Conservation (phyloP, 1,139 yeast species). For the Fermentozyma sake region DNA sequence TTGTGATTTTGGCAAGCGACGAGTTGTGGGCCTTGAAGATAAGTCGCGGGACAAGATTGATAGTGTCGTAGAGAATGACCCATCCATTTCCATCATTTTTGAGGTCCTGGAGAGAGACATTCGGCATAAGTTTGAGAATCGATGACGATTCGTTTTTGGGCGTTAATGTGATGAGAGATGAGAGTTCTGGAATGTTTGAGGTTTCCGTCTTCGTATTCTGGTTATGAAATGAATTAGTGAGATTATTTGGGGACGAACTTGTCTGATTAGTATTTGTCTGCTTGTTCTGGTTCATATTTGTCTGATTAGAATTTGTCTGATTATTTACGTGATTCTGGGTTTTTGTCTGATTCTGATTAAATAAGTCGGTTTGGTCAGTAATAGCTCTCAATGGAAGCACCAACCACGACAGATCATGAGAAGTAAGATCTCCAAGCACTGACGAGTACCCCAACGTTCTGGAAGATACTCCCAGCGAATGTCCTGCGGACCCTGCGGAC, state of each 20-base stretch:
- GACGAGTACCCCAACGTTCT: conserved; percentile 3
- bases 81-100: conserved; percentile 30
- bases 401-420: conserved; percentile 46
- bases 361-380: conserved; percentile 27
- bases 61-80: conserved; percentile 57
- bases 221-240: no score
- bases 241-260: no score
- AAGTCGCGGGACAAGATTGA: conserved; percentile 50
- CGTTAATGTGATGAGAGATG: no score
- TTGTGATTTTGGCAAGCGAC: conserved; percentile 39
- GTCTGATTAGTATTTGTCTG: no score
- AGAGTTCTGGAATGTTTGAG: no score
- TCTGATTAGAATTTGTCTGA: no score
- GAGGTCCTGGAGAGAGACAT: conserved; percentile 23
- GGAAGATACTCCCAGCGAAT: no score
- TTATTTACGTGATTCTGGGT: no score
- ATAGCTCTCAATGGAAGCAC: conserved; percentile 31
- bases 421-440: conserved; percentile 46
- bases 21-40: conserved; percentile 58
- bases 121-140: conserved; percentile 2
- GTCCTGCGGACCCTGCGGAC: no score
- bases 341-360: conserved; percentile 5
- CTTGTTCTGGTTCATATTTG: no score
- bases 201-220: no score
- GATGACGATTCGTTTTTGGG: not conserved